Evolutionary conservation across 768 basidiomycete genomes (phyloP), one percentile per base, ranked within the genome.

Genomic region (Suillus weaverae): DNA sequence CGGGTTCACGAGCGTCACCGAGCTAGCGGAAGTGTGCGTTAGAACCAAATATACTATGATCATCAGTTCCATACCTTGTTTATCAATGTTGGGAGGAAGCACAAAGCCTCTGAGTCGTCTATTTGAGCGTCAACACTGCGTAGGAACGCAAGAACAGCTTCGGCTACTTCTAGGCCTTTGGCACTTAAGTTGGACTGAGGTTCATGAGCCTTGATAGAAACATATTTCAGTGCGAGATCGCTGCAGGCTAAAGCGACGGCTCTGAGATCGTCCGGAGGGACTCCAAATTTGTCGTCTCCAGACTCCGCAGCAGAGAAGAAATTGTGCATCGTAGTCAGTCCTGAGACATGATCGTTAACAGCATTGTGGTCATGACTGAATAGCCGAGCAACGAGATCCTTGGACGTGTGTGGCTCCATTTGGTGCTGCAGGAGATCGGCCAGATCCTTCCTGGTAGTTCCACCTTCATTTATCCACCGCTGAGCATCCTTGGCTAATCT

Each of bases 311-410:
- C 79, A 59, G 85, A 75, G 76, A 88, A 95, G 72, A 94, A 90
- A 2, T 96, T 93, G 61, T 87, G 84, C 26, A 99, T 81, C 57
- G 79, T 82, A 7, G 84, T 80, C 61, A 99, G 77, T 7, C 92
- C 97, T n/a, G 81, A 80, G 61, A 97, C 84, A 71, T 92, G 89
- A 74, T 99, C 97, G 70, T 94, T 96, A 68, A 98, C 90, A 7
- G 95, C 94, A 68, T 91, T 93, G 75, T 98, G 97, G 70, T 97
- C 97, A 66, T 91, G 92, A 72, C 97, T 98, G 80, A 98, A 99
- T 35, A 99, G 81, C 35, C 86, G 86, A 5, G 85, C 77, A 14
- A 91, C 75, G 3, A 99, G 78, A 2, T 95, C 91, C 66, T 89
- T 88, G 4, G 91, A 90, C 7, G 86, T 83, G 70, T 91, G 85